These are phyloP conservation scores for Heliamphora pulchella DNA, from an alignment of 179 eudicot species.

Conservation along the genomic window DNA sequence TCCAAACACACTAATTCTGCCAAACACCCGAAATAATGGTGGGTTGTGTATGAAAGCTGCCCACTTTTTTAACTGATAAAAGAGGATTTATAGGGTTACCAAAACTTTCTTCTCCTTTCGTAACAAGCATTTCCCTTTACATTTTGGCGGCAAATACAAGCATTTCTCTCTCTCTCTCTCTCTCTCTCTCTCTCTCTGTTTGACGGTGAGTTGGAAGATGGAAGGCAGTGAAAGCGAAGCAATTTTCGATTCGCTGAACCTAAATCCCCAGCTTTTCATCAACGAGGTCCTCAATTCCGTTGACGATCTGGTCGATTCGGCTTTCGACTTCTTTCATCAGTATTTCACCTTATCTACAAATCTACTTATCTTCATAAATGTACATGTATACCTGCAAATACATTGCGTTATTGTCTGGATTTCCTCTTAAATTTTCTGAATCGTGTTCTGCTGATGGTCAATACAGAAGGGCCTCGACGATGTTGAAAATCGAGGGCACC, in stretches of 20 bases:
- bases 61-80: too few species aligned
- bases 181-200: slow-evolving; percentile 2
- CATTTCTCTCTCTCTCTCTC: not conserved
- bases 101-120: too few species aligned
- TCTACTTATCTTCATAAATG: slow-evolving; percentile 2
- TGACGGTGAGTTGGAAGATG: slow-evolving; percentile 31
- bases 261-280: slow-evolving; percentile 74
- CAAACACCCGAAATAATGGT: too few species aligned
- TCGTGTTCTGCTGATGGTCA: slow-evolving; percentile 9
- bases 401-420: not conserved
- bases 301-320: slow-evolving; percentile 58
- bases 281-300: slow-evolving; percentile 59
- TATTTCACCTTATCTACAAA: slow-evolving; percentile 17
- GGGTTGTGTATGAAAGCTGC: too few species aligned
- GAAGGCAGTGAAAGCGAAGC: slow-evolving; percentile 60
- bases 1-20: too few species aligned
- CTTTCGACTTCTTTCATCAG: slow-evolving; percentile 62
- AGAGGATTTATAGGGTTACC: too few species aligned
- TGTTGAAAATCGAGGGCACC: slow-evolving; percentile 41
- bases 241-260: slow-evolving; percentile 55
- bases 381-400: not conserved
- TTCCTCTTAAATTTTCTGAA: not conserved
- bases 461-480: slow-evolving; percentile 54
- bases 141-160: too few species aligned
- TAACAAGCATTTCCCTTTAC: too few species aligned